Evolutionary conservation across 345 rosid genomes (phyloP), one percentile per base, ranked within the genome.

Genomic region (Boechera stricta): DNA sequence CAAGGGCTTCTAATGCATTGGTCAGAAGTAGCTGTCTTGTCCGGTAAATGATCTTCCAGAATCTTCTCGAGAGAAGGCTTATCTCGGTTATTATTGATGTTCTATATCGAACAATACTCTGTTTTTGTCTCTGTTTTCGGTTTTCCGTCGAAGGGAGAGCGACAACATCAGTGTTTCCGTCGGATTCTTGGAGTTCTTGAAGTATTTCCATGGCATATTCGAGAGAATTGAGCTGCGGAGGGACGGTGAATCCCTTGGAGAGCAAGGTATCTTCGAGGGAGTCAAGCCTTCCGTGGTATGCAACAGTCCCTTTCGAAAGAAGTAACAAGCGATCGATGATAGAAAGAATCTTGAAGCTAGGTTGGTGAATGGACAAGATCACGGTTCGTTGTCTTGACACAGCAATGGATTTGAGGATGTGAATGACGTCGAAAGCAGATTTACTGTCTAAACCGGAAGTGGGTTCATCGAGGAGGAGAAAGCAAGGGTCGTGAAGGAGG

Each of bases 181-280:
- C 77, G 62, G 69, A 74, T 4, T 79, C 84, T 1, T 69, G 82
- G 53, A 94, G 88, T 76, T 85, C 86, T 77, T 78, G 80, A 7
- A 94, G 78, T 58, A 92, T 85, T 79, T 94, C 98, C 98, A 94
- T 94, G 71, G 97, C 86, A 44, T 85, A 87, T 68, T 94, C 97
- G 1, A 94, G 92, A 4, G 97, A 73, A 65, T 92, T 92, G 45
- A 94, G 97, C 84, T 94, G 98, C 0, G 91, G 86, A 65, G 98
- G 98, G 53, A 89, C 87, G 0, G 93, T 82, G 66, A 86, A 90
- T 41, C 95, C 95, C 51, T 78, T 84, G 41, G 83, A 76, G 51
- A 83, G 83, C 72, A 94, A 78, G 77, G 85, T 88, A 3, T 67
- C 53, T 69, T 89, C 75, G 52, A 94, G 87, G 3, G 94, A 87